Evolutionary conservation across 2,329 filamentous ascomycete genomes (phyloP), one percentile per base, ranked within the genome.

Genomic region (Fusarium pininemorale): DNA sequence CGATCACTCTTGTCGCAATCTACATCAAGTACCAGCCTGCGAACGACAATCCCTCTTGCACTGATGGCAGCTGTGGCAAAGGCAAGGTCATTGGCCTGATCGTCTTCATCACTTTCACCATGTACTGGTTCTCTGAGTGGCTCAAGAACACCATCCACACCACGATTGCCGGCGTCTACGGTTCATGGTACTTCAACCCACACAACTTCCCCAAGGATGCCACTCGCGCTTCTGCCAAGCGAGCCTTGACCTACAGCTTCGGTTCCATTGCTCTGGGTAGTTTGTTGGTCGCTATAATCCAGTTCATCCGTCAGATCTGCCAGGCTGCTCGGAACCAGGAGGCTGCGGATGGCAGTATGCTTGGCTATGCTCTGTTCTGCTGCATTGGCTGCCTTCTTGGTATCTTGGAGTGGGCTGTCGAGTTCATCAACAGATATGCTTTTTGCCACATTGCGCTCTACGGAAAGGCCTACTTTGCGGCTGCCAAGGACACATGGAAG

Each of bases 361-460:
- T 95, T 3, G 90, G 83, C 20, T 84, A 81, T 30, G 89, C 93
- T 60, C 79, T 93, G 35, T 94, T 94, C 81, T 97, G 94, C 81
- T 81, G 94, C 55, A 83, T 97, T 2, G 89, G 91, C 18, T 98
- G 94, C 80, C 80, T 98, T 53, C 91, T 98, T 64, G 85, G 88
- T 6, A 79, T 98, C 5, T 84, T 98, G 5, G 90, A 98, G 75
- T 98, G 96, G 95, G 92, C 92, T 1, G 90, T 96, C 2, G 88
- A 94, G 73, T 96, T 98, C 79, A 87, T 98, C 83, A 98, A 98
- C 83, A 91, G 94, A 76, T 98, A 97, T 76, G 95, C 95, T 2
- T 98, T 97, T 83, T 95, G 91, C 37, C 94, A 98, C 80, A 97
- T 98, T 79, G 95, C 96, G 0, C 87, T 98, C 1, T 98, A 98